Percentiles rank a stretch among this genome's conserved stretches.
Evolutionary conservation across 306 rosid genomes (phyloP).

Genomic region (Castanea sativa): DNA sequence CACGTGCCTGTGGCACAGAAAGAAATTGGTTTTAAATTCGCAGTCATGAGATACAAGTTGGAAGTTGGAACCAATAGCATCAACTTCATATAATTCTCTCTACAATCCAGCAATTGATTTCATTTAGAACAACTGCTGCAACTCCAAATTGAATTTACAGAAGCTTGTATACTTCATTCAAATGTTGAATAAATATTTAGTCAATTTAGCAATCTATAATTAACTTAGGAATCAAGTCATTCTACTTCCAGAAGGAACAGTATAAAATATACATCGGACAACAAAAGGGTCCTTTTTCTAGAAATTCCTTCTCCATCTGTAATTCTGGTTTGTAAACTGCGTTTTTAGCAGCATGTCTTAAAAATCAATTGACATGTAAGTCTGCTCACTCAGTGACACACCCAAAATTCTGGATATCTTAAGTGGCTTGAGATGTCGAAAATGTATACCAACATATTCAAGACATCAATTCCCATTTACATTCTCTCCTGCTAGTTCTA

Average conservation of each 20-base stretch:
- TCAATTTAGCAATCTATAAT: conserved; percentile 1
- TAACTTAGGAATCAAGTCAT: conserved; percentile 3
- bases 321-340: background rate
- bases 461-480: conserved; percentile 3
- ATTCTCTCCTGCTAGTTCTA: background rate
- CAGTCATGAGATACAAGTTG: conserved; percentile 9
- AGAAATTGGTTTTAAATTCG: conserved; percentile 20
- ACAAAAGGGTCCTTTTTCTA: background rate
- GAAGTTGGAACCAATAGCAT: conserved; percentile 9
- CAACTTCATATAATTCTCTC: conserved; percentile 1
- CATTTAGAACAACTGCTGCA: conserved; percentile 11
- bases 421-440: conserved; percentile 9
- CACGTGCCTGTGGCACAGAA: conserved; percentile 70
- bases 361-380: background rate
- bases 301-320: background rate
- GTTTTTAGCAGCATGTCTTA: background rate
- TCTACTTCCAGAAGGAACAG: background rate
- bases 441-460: conserved; percentile 1
- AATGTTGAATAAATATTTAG: background rate
- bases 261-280: background rate
- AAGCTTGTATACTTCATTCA: background rate
- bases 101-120: background rate
- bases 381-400: background rate
- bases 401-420: background rate
- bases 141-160: conserved; percentile 15